Conservation (phyloP, 2,329 filamentous ascomycete genomes). For the Pyrenochaeta sp. region DNA sequence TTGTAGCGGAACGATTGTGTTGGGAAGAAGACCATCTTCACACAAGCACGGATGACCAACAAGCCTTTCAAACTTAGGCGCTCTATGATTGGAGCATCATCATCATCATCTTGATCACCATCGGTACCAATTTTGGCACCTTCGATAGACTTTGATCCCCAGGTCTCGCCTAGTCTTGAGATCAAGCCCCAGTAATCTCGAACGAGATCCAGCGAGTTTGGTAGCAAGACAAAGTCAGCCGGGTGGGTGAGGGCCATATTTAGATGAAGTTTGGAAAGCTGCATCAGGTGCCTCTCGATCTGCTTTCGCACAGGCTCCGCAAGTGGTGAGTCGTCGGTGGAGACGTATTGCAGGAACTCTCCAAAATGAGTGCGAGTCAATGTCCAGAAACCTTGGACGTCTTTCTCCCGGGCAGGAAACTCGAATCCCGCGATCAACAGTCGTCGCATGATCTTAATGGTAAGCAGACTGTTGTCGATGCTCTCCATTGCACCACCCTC, state of each 20-base stretch:
- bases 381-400: conserved; percentile 81
- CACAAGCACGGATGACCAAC: conserved; percentile 79
- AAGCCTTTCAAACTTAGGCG: conserved; percentile 84
- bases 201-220: conserved; percentile 78
- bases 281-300: conserved; percentile 85
- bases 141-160: conserved; percentile 60
- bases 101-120: conserved; percentile 55
- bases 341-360: conserved; percentile 72
- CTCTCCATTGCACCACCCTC: conserved; percentile 66
- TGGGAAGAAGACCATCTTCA: conserved; percentile 84
- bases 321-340: conserved; percentile 63
- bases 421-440: conserved; percentile 84
- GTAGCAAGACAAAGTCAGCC: conserved; percentile 81
- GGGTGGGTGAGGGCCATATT: conserved; percentile 83
- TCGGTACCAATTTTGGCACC: conserved; percentile 54
- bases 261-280: conserved; percentile 90
- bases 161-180: conserved; percentile 76
- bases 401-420: conserved; percentile 77
- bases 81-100: conserved; percentile 70
- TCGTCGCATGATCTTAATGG: conserved; percentile 81
- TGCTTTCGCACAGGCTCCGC: conserved; percentile 62
- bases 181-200: conserved; percentile 87
- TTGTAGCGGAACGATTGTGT: conserved; percentile 84
- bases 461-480: conserved; percentile 78
- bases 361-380: conserved; percentile 77